Base-by-base conservation (phyloP, 805 yeast genomes). In the Myxozyma geophila region DNA sequence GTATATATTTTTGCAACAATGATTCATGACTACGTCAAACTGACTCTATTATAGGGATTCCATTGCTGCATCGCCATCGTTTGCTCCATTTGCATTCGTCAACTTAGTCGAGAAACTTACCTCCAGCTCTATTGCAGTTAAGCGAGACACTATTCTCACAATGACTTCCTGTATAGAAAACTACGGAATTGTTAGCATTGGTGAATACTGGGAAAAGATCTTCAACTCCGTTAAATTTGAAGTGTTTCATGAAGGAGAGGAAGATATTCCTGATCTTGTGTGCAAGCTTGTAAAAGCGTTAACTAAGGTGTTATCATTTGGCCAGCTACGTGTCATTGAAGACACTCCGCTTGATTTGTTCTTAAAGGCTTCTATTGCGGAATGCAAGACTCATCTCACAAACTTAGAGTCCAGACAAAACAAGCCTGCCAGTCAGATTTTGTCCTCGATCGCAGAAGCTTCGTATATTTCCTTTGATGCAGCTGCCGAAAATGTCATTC, bases 161-260 rank as follows among this genome's bases (percentile, higher is more conserved):
- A 74, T 95, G 28, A 74, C 79, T 7, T 76, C 77, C 1, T 87
- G 95, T 67, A 76, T 90, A 8, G 74, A 78, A 13, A 76, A 74
- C 6, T 90, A 88, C 71, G 79, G 83, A 0, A 70, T 75, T 0
- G 80, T 79, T 6, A 79, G 84, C 0, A 74, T 89, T 9, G 76
- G 81, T 37, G 81, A 80, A 10, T 82, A 84, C 72, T 92, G 96
- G 92, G 73, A 82, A 7, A 82, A 87, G 1, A 72, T 93, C 4
- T 95, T 97, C 96, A 88, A 89, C 70, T 90, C 96, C 0, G 77
- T 93, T 58, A 93, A 93, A 74, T 92, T 85, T 74, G 97, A 93
- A 74, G 81, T 93, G n/a, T 78, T 93, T 61, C 96, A 93, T 74
- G 87, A 87, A 48, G 90, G 88, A n/a, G 84, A 81, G 21, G 83